Conservation (phyloP, 2,329 filamentous ascomycete species). For the Furcasterigmium sp. region DNA sequence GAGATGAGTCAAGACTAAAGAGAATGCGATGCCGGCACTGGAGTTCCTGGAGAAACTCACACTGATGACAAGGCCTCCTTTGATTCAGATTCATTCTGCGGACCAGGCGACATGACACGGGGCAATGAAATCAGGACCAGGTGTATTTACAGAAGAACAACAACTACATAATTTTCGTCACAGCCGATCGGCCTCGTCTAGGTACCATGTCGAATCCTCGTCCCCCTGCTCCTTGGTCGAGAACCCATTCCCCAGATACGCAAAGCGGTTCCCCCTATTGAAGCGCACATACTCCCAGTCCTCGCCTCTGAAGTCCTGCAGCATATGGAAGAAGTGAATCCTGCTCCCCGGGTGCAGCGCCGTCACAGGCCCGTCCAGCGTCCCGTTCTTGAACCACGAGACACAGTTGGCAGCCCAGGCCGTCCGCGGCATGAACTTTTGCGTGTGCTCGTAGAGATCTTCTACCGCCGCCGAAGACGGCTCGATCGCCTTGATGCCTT, state of each 20-base stretch:
- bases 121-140: too few species aligned
- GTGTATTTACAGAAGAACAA: too few species aligned
- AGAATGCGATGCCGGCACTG: too few species aligned
- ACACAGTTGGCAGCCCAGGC: constrained; percentile 23
- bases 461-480: constrained; percentile 16
- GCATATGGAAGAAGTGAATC: constrained; percentile 10
- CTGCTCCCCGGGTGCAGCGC: constrained; percentile 15
- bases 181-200: too few species aligned
- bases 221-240: constrained; percentile 22
- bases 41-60: too few species aligned
- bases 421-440: constrained; percentile 21
- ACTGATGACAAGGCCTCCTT: too few species aligned
- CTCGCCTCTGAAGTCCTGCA: constrained; percentile 16
- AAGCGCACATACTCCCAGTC: constrained; percentile 20
- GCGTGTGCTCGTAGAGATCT: constrained; percentile 23
- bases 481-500: constrained; percentile 20
- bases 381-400: constrained; percentile 22
- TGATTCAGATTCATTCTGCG: too few species aligned
- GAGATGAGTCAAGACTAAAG: too few species aligned
- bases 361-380: constrained; percentile 15
- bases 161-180: too few species aligned
- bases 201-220: constrained; percentile 36
- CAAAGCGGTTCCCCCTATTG: constrained; percentile 14
- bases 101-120: too few species aligned
- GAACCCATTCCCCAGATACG: constrained; percentile 17